Percentiles rank a stretch among this genome's conserved stretches.
These are phyloP conservation scores for Gaultheria prostrata DNA, from an alignment of 148 eudicot species.

Conservation along the genomic window DNA sequence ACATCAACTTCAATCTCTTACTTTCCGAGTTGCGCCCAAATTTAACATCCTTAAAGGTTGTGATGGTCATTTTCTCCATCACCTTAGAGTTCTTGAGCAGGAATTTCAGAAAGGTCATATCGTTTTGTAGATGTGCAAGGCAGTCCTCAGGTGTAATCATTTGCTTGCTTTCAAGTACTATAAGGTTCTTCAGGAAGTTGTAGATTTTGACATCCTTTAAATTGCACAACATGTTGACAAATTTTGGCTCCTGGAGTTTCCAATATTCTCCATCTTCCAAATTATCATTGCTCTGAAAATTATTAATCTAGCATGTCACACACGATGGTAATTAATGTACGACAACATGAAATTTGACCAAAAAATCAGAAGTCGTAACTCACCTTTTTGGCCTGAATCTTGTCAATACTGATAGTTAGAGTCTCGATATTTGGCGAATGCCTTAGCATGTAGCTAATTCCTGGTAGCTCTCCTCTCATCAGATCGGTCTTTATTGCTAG, in stretches of 20 bases:
- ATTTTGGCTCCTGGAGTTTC: conserved; percentile 2
- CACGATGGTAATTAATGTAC: background rate
- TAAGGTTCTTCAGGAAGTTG: conserved; percentile 1
- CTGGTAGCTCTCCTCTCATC: conserved; percentile 15
- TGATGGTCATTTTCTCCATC: conserved; percentile 11
- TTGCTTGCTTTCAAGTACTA: background rate
- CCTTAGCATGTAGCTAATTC: conserved; percentile 14
- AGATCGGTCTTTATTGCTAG: background rate
- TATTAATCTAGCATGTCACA: background rate
- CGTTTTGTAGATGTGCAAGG: conserved; percentile 1
- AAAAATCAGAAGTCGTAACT: background rate
- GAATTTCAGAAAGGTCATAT: conserved; percentile 1
- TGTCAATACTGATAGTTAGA: background rate
- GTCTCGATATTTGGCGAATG: conserved; percentile 15
- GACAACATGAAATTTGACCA: background rate
- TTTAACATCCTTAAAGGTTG: background rate
- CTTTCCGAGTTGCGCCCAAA: background rate
- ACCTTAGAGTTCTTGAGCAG: background rate
- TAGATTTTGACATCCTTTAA: conserved; percentile 16
- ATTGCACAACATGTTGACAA: background rate
- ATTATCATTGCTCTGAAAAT: background rate
- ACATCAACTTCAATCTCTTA: background rate
- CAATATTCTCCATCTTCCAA: background rate
- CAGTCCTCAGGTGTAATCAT: background rate
- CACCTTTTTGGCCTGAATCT: background rate